Conservation (phyloP, 208 protist genomes). For the Trypanosomatidae sp. region DNA sequence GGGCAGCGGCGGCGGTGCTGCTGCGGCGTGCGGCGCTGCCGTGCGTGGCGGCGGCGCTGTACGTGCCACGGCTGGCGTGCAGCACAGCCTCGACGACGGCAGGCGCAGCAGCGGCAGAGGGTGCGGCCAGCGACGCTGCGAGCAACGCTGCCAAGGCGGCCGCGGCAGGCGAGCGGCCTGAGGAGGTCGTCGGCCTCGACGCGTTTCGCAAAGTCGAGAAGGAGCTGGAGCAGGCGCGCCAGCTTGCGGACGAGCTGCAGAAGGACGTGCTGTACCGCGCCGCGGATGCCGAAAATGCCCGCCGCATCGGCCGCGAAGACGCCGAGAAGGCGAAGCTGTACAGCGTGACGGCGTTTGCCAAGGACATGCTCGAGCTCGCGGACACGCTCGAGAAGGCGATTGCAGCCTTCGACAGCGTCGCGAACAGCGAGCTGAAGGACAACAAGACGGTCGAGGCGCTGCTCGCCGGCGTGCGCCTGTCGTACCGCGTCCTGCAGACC, state of each 20-base stretch:
- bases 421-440: constrained; percentile 25
- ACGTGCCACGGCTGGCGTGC: constrained; percentile 3
- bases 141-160: neutral
- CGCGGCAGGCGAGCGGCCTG: neutral
- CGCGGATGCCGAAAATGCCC: constrained; percentile 82
- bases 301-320: constrained; percentile 81
- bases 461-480: constrained; percentile 76
- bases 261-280: constrained; percentile 80
- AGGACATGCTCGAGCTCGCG: constrained; percentile 87
- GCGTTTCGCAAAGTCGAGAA: constrained; percentile 38
- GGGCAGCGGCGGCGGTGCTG: too few species aligned
- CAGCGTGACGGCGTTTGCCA: constrained; percentile 80
- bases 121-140: neutral
- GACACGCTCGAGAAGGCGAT: constrained; percentile 87
- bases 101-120: neutral
- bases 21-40: too few species aligned
- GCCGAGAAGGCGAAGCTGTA: constrained; percentile 84
- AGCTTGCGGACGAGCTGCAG: constrained; percentile 49
- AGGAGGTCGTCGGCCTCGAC: constrained; percentile 14
- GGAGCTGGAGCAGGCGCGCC: constrained; percentile 44
- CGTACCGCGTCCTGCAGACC: constrained; percentile 71
- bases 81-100: too few species aligned
- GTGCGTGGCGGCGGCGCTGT: too few species aligned
- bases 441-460: constrained; percentile 56
- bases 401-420: constrained; percentile 38